Conservation (phyloP, 805 yeast genomes). For the Starmerella roubikii region DNA sequence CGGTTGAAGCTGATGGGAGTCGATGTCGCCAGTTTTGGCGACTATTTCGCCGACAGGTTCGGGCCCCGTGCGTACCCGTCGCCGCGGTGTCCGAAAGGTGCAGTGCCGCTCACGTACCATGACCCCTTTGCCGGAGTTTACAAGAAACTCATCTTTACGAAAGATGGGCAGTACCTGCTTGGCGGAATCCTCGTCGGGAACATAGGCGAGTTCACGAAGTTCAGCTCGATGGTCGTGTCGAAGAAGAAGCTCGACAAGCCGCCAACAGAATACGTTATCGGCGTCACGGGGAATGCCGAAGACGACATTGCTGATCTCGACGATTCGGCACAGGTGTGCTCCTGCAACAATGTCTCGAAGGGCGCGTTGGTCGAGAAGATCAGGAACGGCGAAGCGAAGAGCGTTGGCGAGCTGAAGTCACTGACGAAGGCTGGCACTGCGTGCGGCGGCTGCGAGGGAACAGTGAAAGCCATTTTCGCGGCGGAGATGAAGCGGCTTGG, state of each 20-base stretch:
- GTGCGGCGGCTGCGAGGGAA: conserved; percentile 31
- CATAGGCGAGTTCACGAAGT: conserved; percentile 26
- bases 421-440: conserved; percentile 31
- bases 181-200: conserved; percentile 31
- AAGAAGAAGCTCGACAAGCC: conserved; percentile 25
- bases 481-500: conserved; percentile 29
- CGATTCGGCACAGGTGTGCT: conserved; percentile 29
- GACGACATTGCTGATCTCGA: conserved; percentile 25
- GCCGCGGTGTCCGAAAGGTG: conserved; percentile 11
- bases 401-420: conserved; percentile 27
- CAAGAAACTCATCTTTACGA: conserved; percentile 26
- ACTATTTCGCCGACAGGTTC: conserved; percentile 27
- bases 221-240: conserved; percentile 23
- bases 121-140: conserved; percentile 29
- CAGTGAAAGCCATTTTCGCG: conserved; percentile 28
- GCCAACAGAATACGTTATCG: conserved; percentile 26
- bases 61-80: conserved; percentile 28
- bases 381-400: conserved; percentile 22
- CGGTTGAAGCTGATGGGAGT: conserved; percentile 30
- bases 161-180: conserved; percentile 28
- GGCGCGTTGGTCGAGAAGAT: conserved; percentile 25
- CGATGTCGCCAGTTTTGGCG: conserved; percentile 31
- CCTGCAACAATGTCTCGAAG: conserved; percentile 29
- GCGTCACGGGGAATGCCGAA: conserved; percentile 16
- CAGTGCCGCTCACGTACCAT: conserved; percentile 23